A percentile compares a stretch with the other conserved stretches of the same genome.
Conservation (phyloP, 2,329 filamentous ascomycete species). For the Scortechinia acanthostroma region DNA sequence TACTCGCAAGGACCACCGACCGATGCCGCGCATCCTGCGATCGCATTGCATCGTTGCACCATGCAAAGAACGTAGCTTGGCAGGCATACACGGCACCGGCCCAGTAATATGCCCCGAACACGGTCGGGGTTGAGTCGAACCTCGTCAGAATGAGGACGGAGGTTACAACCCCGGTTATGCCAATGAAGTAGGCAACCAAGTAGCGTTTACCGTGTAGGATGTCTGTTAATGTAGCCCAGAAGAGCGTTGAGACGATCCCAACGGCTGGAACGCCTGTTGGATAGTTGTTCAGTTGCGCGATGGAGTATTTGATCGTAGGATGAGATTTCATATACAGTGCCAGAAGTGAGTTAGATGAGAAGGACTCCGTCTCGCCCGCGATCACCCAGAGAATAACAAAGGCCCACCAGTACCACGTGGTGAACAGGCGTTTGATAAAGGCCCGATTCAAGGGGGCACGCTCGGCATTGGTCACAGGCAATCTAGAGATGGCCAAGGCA, state of each 20-base stretch:
- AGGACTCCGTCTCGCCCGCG: conserved; percentile 66
- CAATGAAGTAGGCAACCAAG: conserved; percentile 62
- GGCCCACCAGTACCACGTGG: conserved; percentile 58
- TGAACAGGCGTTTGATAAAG: conserved; percentile 47
- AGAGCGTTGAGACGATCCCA: conserved; percentile 44
- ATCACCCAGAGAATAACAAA: conserved; percentile 65
- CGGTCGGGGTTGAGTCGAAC: conserved; percentile 33
- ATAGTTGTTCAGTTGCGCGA: conserved; percentile 42
- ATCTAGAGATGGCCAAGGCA: conserved; percentile 29
- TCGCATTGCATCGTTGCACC: conserved; percentile 66
- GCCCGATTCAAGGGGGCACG: conserved; percentile 33
- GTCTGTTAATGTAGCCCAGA: conserved; percentile 66
- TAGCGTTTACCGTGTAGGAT: conserved; percentile 55
- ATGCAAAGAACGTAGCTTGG: conserved; percentile 70
- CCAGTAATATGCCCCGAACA: conserved; percentile 65
- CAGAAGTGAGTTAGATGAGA: conserved; percentile 54
- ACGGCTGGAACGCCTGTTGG: conserved; percentile 42
- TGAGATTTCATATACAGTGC: conserved; percentile 35
- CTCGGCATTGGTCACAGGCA: conserved; percentile 30
- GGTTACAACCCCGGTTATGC: conserved; percentile 53
- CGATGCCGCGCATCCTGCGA: conserved; percentile 56
- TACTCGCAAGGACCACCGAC: conserved; percentile 62
- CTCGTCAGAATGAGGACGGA: conserved; percentile 53
- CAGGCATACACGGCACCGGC: conserved; percentile 66
- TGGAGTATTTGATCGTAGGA: conserved; percentile 30